Conservation (phyloP, 257 asterid genomes). For the Schizonepeta tenuifolia region DNA sequence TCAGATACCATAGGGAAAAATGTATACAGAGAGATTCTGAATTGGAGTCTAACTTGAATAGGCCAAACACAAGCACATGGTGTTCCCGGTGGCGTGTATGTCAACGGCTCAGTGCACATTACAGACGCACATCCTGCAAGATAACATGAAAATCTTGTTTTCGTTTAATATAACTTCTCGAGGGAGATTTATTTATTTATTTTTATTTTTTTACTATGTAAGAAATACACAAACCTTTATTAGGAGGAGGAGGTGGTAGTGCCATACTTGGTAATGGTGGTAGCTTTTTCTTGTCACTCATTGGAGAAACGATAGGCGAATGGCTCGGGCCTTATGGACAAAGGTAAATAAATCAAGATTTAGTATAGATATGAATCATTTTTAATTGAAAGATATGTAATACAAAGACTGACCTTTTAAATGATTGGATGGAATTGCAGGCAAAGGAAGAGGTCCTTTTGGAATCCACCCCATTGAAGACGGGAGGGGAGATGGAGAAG, state of each 20-base stretch:
- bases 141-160: background rate
- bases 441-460: conserved; percentile 49
- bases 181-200: no score
- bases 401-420: conserved; percentile 20
- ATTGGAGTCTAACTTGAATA: conserved; percentile 59
- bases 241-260: conserved; percentile 89
- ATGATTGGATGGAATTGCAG: conserved; percentile 47
- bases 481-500: conserved; percentile 44
- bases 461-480: conserved; percentile 37
- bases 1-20: conserved; percentile 73
- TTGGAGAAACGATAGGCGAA: conserved; percentile 61
- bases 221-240: conserved; percentile 49
- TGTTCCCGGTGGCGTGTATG: conserved; percentile 69
- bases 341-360: conserved; percentile 24
- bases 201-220: background rate
- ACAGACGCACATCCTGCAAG: conserved; percentile 62
- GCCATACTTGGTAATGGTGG: conserved; percentile 59
- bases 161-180: background rate
- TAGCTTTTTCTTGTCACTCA: conserved; percentile 40
- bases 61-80: conserved; percentile 91
- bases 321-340: conserved; percentile 47
- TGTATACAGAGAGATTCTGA: conserved; percentile 57
- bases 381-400: conserved; percentile 10
- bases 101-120: conserved; percentile 72
- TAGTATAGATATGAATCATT: conserved; percentile 7